Evolutionary conservation across 495 filamentous ascomycete genomes (phyloP).

Genomic region (Podospora australis): DNA sequence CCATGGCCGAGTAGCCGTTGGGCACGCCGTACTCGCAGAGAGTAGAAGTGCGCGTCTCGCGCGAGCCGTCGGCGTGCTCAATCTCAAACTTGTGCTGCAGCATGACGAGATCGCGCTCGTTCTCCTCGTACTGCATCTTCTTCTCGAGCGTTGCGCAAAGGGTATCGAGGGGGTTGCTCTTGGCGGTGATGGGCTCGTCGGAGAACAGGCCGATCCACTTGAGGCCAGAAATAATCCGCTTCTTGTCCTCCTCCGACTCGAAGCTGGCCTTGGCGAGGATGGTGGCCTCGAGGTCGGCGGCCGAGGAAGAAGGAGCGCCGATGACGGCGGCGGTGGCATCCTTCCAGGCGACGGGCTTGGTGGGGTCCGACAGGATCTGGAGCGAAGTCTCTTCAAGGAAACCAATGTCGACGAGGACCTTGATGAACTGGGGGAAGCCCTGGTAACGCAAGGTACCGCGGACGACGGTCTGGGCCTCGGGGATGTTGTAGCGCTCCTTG

Average conservation of each 20-base stretch:
- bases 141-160: constrained; percentile 84
- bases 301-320: constrained; percentile 52
- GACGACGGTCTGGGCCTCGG: constrained; percentile 70
- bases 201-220: constrained; percentile 87
- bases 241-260: constrained; percentile 61
- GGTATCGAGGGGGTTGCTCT: constrained; percentile 78
- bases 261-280: constrained; percentile 73
- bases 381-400: constrained; percentile 67
- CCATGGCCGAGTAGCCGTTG: constrained; percentile 82
- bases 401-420: constrained; percentile 77
- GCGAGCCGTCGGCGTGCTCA: constrained; percentile 62
- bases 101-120: constrained; percentile 77
- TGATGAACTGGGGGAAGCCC: constrained; percentile 84
- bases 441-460: constrained; percentile 72
- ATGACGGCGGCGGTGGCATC: constrained; percentile 71
- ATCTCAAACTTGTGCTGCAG: constrained; percentile 91
- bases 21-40: constrained; percentile 82
- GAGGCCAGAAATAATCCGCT: constrained; percentile 69
- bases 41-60: constrained; percentile 73
- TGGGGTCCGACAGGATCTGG: constrained; percentile 53
- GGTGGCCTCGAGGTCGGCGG: constrained; percentile 62
- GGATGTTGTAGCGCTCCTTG: constrained; percentile 84
- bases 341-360: constrained; percentile 64
- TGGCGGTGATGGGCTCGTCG: constrained; percentile 60
- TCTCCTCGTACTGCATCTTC: constrained; percentile 83